Conservation (phyloP, 1,284 basidiomycete genomes). For the Ceratorhiza oryzae-sativae region DNA sequence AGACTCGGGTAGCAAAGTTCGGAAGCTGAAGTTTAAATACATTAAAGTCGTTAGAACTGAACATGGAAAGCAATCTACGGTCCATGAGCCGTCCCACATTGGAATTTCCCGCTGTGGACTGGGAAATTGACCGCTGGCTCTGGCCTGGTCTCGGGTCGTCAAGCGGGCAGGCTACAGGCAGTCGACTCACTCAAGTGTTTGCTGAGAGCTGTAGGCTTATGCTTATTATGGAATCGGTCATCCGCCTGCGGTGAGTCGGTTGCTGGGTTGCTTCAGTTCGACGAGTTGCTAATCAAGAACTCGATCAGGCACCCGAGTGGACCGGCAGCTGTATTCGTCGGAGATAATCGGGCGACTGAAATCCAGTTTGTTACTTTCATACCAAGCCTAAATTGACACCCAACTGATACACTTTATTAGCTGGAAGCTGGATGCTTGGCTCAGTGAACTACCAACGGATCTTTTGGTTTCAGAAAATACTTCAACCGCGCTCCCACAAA, state of each 20-base stretch:
- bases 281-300: too few relatives aligned
- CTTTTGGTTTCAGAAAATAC: constrained; percentile 44
- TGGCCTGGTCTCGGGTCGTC: neutral
- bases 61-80: neutral
- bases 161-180: too few relatives aligned
- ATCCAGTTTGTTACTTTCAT: neutral
- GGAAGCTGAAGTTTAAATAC: neutral
- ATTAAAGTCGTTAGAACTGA: neutral
- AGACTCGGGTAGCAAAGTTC: neutral
- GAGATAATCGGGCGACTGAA: neutral
- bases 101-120: neutral
- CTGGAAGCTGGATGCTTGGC: constrained; percentile 10
- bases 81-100: neutral
- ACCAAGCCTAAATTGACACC: too few relatives aligned
- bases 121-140: neutral
- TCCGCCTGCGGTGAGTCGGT: neutral
- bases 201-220: neutral
- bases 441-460: neutral
- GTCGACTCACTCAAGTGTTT: neutral
- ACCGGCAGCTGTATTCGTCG: neutral
- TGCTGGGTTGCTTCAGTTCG: too few relatives aligned
- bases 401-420: neutral
- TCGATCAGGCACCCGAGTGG: neutral
- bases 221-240: neutral
- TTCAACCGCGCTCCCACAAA: constrained; percentile 42